A percentile compares a stretch with the other conserved stretches of the same genome.
Evolutionary conservation across 2,329 filamentous ascomycete genomes (phyloP).

Genomic region (Hypoxylon sp.): DNA sequence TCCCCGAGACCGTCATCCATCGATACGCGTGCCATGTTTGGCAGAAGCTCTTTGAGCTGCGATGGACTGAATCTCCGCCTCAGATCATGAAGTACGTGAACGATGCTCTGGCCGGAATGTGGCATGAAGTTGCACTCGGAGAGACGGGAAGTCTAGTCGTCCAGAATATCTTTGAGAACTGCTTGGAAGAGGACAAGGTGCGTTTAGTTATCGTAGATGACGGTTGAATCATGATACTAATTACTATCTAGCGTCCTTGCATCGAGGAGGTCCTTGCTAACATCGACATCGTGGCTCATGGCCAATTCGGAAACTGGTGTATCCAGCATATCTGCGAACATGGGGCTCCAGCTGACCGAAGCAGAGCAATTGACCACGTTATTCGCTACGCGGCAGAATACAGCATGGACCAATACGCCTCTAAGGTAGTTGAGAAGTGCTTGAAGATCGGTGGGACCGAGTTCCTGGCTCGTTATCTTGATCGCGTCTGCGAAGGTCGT

Average conservation of each 20-base stretch:
- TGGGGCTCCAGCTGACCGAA: slow-evolving; percentile 89
- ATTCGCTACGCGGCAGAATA: slow-evolving; percentile 94
- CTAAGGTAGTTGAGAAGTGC: slow-evolving; percentile 99
- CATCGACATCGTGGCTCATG: slow-evolving; percentile 96
- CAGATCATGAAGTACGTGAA: slow-evolving; percentile 99
- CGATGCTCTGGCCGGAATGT: slow-evolving; percentile 94
- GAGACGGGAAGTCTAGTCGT: slow-evolving; percentile 98
- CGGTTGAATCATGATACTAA: slow-evolving; percentile 27
- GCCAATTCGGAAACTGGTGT: slow-evolving; percentile 99
- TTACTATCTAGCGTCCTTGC: slow-evolving; percentile 81
- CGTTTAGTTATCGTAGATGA: slow-evolving; percentile 44
- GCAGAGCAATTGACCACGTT: slow-evolving; percentile 94
- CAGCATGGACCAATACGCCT: slow-evolving; percentile 99
- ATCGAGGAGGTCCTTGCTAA: slow-evolving; percentile 96
- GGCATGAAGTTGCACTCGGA: slow-evolving; percentile 97
- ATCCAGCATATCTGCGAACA: slow-evolving; percentile 99
- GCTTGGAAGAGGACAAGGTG: slow-evolving; percentile 98
- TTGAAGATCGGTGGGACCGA: slow-evolving; percentile 94
- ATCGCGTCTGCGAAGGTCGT: slow-evolving; percentile 92
- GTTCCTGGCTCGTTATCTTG: slow-evolving; percentile 92
- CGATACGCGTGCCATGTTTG: slow-evolving; percentile 99
- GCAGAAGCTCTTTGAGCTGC: slow-evolving; percentile 98
- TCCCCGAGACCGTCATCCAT: slow-evolving; percentile 98
- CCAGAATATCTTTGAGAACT: slow-evolving; percentile 99
- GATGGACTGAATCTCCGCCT: slow-evolving; percentile 93